Base-by-base conservation (phyloP, 345 rosid species). In the Aquilaria yunnanensis region DNA sequence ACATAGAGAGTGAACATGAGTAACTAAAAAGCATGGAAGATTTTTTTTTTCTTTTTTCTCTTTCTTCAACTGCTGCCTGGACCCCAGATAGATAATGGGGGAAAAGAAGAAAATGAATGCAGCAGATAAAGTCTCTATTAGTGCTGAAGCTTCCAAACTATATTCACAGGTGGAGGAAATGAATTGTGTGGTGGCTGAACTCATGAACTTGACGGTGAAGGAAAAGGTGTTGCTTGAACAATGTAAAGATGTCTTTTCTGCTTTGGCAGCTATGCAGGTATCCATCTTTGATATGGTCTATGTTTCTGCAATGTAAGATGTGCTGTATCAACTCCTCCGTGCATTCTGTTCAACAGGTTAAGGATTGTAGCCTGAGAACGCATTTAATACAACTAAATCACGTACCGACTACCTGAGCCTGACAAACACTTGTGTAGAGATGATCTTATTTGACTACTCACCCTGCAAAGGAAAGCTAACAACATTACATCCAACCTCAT, bases 281-380 rank as follows among this genome's bases (percentile, higher is more conserved):
- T 37, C 43, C 8, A 37, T 37, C 43, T 37, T 1, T 37, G 63
- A 46, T 2, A 0, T 9, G 14, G 47, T 57, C 16, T 62, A 53
- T 57, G n/a, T 61, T 59, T 61, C 31, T 51, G 14, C 23, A 34
- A 32, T 32, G 32, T 58, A 3, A 32, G n/a, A 46, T 49, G 56
- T 63, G 56, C 57, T 52, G 6, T 54, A 56, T 47, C 33, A 37
- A 56, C 66, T 58, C 54, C 55, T 9, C 12, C 23, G 12, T 13
- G 34, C 54, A 14, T 37, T 32, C 30, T 43, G 49, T 59, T 54
- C 34, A 68, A 72, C 86, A 89, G 98, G 90, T 87, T 53, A 87
- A 83, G 59, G 83, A 82, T 68, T 81, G 86, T 74, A 92, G 96
- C 89, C 71, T 89, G 88, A 85, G 90, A 75, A 89, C 96, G 46